Base-by-base conservation (phyloP, 2,329 filamentous ascomycete species). In the Talaromyces atroroseus region DNA sequence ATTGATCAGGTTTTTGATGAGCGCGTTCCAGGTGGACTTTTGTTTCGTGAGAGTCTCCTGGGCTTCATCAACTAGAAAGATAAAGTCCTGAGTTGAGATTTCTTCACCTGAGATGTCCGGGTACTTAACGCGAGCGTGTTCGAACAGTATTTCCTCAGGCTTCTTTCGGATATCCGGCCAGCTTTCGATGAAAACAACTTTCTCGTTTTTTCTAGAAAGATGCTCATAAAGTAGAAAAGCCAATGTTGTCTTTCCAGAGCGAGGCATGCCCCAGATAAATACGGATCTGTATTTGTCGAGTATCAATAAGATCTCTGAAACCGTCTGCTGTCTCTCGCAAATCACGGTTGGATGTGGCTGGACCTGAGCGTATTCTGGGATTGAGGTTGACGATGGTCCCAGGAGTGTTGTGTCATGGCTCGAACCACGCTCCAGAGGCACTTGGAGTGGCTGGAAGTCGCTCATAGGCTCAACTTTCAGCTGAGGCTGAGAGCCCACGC, bases 11-110 rank as follows among this genome's bases (percentile, higher is more conserved):
- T 18, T 38, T 24, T 57, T 44, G 14, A 57, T 53, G 7, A 57
- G 24, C 4, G 8, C 29, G 14, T 44, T 48, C 52, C 52, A 54
- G 2, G 32, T n/a, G 2, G 36, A 21, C 11, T n/a, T 53, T n/a
- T 32, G 12, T 3, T 51, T 57, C 32, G 42, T 45, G 11, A 53
- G 18, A 3, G 45, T 6, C 12, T 53, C 46, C 23, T 57, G 34
- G 7, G 45, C 50, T 50, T 49, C 55, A 4, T 49, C 36, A 34
- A 57, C 26, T 1, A 57, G 38, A 24, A 53, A 57, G 18, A 57
- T 38, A 26, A 53, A 32, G 10, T 57, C 21, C 8, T n/a, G 18
- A 1, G 16, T 40, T 8, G 16, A 11, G 16, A 57, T n/a, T 1
- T 57, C 50, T 16, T 57, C 34, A 3, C 16, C 16, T 3, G 34